Base-by-base conservation (phyloP, 768 basidiomycete species). In the Steccherinum ochraceum region DNA sequence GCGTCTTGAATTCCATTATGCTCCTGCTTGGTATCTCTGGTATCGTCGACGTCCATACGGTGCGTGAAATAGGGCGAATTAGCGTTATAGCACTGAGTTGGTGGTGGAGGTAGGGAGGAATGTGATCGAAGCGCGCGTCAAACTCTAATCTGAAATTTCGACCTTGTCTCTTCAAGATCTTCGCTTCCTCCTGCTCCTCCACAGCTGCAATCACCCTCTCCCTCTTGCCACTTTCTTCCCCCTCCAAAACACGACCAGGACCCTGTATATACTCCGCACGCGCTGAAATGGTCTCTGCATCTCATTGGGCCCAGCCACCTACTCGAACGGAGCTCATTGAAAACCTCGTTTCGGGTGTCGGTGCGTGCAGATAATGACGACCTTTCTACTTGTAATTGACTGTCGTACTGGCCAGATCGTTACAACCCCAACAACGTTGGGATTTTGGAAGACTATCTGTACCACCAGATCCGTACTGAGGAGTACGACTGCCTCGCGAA, bases 401-500 rank as follows among this genome's bases (percentile, higher is more conserved):
- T n/a, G n/a, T n/a, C n/a, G 35, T 39, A 11, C n/a, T n/a, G 35
- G 11, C 11, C 52, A 96, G 95, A 98, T 75, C 86, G 95, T 52
- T 98, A 98, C 70, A 98, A 97, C 71, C 95, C 95, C 40, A 84
- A 86, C 48, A 98, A 98, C 67, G 83, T 95, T 52, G 75, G 82
- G 30, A 89, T 93, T 58, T 83, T 98, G 52, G 95, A 97, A 70
- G 95, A 97, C 65, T 97, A 98, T 71, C 83, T 98, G 53, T 91
- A 90, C 67, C 86, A 91, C 66, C 95, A 99, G 69, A 91, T 93
- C 56, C 79, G 87, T 58, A 86, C 82, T 61, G 84, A 87, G 58
- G 88, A 92, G 65, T 97, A 97, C 60, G 95, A 99, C 68, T 86
- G 90, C 60, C 79, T 97, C 40, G 92, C 95, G 24, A 97, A 98